Evolutionary conservation across 2,329 filamentous ascomycete species (phyloP), one percentile per base, ranked within the genome.

Genomic region (Ceratocystis albifundus): DNA sequence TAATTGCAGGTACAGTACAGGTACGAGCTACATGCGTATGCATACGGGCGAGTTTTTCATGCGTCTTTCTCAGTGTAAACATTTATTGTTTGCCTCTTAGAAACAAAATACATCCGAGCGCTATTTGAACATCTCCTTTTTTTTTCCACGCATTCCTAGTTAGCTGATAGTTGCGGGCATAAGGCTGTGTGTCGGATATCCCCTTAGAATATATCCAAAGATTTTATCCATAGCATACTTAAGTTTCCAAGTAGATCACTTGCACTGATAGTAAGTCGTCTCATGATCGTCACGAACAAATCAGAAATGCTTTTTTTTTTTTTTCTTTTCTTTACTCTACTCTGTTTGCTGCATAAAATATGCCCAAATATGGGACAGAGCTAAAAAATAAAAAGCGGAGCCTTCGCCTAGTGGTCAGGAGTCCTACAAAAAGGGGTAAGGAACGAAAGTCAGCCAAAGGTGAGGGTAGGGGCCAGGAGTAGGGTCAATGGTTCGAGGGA

Each of bases 71-170:
- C 48, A 53, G 15, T 10, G 20, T 15, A 6, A 53, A 10, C 4
- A 36, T 30, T 4, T 59, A 6, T 36, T 59, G 55, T 59, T 32
- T 59, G 55, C 25, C 30, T 59, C 25, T 4, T 36, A 36, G 55
- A 59, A 59, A 59, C 55, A 59, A 59, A 59, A 59, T 17, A 59
- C 17, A 59, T 59, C 55, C 55, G 55, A 59, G 55, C 55, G 55
- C 28, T 53, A 53, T 8, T 15, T 12, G 48, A 10, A 10, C n/a
- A 5, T 22, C 48, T n/a, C 48, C 22, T 25, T 25, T n/a, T 22
- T 8, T 50, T 50, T 22, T 36, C n/a, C 36, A 41, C 36, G 3
- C 36, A 10, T 53, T 28, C 10, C 48, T 53, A 15, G 48, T 15
- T 15, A 20, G 36, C 36, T 41, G 36, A 41, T 41, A 41, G 15